These are phyloP conservation scores for Wickerhamiella siamensis DNA, from an alignment of 805 yeast genomes.

Conservation along the genomic window DNA sequence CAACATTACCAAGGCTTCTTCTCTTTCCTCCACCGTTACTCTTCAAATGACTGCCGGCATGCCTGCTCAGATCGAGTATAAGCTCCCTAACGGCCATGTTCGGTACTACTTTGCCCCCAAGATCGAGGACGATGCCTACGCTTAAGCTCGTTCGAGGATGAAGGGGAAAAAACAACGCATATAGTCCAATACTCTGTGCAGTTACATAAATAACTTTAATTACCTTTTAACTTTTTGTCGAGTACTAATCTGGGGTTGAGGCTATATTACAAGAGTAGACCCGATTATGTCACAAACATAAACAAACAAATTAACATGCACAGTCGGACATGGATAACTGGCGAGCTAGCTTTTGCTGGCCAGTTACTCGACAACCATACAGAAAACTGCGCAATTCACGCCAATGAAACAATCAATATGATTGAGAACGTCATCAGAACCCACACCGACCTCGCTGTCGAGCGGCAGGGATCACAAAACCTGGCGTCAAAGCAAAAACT, in stretches of 20 bases:
- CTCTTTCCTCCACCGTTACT: constrained; percentile 62
- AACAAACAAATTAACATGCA: no score
- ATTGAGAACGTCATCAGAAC: background rate
- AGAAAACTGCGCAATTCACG: background rate
- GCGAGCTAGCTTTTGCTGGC: constrained; percentile 1
- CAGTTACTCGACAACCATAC: background rate
- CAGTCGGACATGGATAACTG: background rate
- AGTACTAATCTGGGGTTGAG: no score
- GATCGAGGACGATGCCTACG: constrained; percentile 56
- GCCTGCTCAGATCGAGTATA: constrained; percentile 89
- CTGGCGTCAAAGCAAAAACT: no score
- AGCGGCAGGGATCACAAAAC: background rate
- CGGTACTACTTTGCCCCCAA: constrained; percentile 96
- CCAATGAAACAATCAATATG: background rate
- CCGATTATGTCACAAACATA: no score
- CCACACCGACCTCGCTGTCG: background rate
- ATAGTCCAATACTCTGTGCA: no score
- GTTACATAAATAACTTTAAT: no score
- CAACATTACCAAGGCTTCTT: constrained; percentile 84
- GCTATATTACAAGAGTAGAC: no score
- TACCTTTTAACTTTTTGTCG: no score
- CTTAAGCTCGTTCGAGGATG: no score
- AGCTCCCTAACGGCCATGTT: constrained; percentile 79
- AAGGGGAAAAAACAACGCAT: no score
- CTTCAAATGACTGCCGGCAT: constrained; percentile 79